A percentile compares a stretch with the other conserved stretches of the same genome.
phyloP scores from a whole-genome alignment of 2,329 filamentous ascomycete genomes.

The Cladosporium sphaerospermum region DNA sequence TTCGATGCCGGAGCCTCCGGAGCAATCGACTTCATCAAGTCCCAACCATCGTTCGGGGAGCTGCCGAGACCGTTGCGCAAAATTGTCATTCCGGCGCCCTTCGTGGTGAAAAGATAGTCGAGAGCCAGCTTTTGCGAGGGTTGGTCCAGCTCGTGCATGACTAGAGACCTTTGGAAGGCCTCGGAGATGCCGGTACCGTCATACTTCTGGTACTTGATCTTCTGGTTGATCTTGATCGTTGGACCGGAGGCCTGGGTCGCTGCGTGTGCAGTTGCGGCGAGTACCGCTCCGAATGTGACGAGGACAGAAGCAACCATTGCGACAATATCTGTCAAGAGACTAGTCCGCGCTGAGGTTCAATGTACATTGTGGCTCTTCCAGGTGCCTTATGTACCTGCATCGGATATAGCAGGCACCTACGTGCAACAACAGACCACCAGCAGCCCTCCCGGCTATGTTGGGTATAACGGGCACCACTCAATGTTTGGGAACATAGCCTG shows the following conservation, averaged over 20 bases:
- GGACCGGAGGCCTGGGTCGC: neutral
- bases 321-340: too few relatives aligned
- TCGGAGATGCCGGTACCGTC: constrained; percentile 47
- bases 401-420: neutral
- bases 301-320: constrained; percentile 1
- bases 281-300: neutral
- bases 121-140: constrained; percentile 38
- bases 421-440: neutral
- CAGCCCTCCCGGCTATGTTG: neutral
- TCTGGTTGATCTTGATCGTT: constrained; percentile 11
- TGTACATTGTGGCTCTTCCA: neutral
- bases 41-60: constrained; percentile 17
- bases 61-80: constrained; percentile 46
- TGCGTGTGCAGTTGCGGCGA: constrained; percentile 6
- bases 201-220: constrained; percentile 30
- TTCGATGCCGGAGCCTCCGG: constrained; percentile 34
- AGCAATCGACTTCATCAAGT: constrained; percentile 23
- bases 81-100: constrained; percentile 46
- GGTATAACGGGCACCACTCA: neutral
- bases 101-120: constrained; percentile 42
- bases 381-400: neutral
- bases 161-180: constrained; percentile 35
- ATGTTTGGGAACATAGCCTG: neutral
- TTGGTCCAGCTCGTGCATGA: constrained; percentile 20
- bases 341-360: neutral